phyloP scores from a whole-genome alignment of 495 filamentous ascomycete genomes.

The Penicillium ucsense region DNA sequence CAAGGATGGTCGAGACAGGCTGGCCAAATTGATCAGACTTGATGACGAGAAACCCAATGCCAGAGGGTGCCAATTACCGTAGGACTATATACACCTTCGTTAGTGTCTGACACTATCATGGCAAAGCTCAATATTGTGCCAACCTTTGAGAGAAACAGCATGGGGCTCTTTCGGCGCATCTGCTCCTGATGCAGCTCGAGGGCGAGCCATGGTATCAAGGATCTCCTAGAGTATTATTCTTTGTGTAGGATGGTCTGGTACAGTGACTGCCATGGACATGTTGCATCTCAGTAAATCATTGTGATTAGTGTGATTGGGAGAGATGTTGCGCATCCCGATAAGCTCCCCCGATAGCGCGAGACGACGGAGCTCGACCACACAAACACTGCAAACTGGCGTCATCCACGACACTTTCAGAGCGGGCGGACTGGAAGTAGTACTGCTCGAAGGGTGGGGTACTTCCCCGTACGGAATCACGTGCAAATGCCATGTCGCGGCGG shows the following conservation, averaged over 20 bases:
- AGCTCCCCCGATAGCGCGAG: slow-evolving; percentile 6
- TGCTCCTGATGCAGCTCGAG: slow-evolving; percentile 34
- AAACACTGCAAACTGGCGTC: not conserved
- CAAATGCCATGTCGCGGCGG: too few relatives aligned
- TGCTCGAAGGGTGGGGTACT: too few relatives aligned
- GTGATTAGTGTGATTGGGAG: not conserved
- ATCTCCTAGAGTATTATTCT: not conserved
- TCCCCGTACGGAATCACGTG: too few relatives aligned
- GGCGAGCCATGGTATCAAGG: slow-evolving; percentile 29
- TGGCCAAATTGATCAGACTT: slow-evolving; percentile 16
- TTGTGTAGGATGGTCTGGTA: not conserved
- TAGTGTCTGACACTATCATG: not conserved
- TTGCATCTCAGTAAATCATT: slow-evolving; percentile 8
- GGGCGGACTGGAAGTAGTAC: too few relatives aligned
- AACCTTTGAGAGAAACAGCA: slow-evolving; percentile 75
- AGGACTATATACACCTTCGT: slow-evolving; percentile 16
- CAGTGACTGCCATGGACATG: slow-evolving; percentile 1
- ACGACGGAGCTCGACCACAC: not conserved
- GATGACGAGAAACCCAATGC: too few relatives aligned
- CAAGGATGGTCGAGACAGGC: slow-evolving; percentile 47
- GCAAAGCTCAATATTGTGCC: slow-evolving; percentile 2
- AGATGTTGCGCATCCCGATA: slow-evolving; percentile 4
- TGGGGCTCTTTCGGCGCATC: slow-evolving; percentile 71
- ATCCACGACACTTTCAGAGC: too few relatives aligned
- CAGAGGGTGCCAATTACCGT: slow-evolving; percentile 24